Conservation (phyloP, 1,284 basidiomycete genomes). For the Moniliophthora roreri region DNA sequence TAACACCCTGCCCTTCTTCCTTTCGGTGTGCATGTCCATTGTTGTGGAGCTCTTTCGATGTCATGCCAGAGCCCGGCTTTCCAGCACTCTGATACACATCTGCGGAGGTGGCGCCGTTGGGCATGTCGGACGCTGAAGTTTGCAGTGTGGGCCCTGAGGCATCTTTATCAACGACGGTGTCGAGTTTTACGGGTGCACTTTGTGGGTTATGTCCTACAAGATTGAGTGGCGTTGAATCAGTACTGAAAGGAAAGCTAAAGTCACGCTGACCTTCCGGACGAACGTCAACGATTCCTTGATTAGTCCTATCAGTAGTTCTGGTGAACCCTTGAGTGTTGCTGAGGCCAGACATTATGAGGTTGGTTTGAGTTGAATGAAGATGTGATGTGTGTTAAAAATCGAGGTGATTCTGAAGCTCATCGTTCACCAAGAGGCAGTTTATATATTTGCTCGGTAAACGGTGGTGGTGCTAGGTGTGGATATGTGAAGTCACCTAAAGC, state of each 20-base stretch:
- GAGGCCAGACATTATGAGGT: constrained; percentile 16
- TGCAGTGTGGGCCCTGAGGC: constrained; percentile 12
- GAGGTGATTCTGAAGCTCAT: neutral
- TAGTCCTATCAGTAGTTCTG: constrained; percentile 17
- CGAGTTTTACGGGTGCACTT: constrained; percentile 18
- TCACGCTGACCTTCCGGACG: constrained; percentile 20
- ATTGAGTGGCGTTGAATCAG: too few species aligned
- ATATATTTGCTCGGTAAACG: neutral
- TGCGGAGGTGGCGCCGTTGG: constrained; percentile 25
- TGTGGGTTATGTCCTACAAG: constrained; percentile 18
- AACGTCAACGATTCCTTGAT: constrained; percentile 27
- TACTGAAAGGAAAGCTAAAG: neutral
- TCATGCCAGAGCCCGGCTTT: constrained; percentile 25
- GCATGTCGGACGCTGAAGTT: constrained; percentile 10
- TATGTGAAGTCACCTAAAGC: neutral
- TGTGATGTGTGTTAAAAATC: neutral
- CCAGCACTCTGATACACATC: constrained; percentile 24
- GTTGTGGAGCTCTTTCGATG: constrained; percentile 26
- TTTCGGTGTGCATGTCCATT: constrained; percentile 25
- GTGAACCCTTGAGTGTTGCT: constrained; percentile 18
- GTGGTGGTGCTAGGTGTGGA: neutral
- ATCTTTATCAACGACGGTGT: constrained; percentile 24
- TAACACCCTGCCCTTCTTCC: constrained; percentile 17
- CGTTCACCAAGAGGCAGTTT: neutral
- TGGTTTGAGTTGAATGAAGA: neutral